Evolutionary conservation across 2,329 filamentous ascomycete species (phyloP).

Genomic region (Neofusicoccum cordaticola): DNA sequence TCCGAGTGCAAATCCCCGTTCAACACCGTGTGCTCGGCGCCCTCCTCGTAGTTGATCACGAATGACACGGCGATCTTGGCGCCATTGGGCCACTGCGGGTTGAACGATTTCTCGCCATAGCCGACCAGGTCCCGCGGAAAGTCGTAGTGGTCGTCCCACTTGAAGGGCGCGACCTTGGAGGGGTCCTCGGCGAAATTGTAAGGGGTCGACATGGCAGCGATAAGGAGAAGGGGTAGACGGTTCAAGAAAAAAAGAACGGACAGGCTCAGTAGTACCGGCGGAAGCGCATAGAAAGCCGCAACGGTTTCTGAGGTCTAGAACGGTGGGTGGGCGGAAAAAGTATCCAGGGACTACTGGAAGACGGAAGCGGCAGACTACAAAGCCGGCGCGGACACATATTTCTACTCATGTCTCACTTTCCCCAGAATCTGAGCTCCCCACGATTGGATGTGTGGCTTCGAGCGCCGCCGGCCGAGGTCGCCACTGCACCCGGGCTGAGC

Average conservation of each 20-base stretch:
- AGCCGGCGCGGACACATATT: not conserved
- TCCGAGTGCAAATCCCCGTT: constrained; percentile 34
- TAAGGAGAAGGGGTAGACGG: not conserved
- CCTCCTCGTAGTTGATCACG: constrained; percentile 40
- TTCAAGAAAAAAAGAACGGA: not conserved
- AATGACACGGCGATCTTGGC: constrained; percentile 39
- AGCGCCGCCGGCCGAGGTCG: not conserved
- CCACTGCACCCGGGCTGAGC: not conserved
- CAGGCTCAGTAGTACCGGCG: not conserved
- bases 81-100: constrained; percentile 35
- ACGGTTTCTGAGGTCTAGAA: not conserved
- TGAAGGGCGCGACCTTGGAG: constrained; percentile 25
- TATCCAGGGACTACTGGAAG: not conserved
- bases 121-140: constrained; percentile 42
- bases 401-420: not conserved
- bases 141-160: constrained; percentile 28
- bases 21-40: constrained; percentile 32
- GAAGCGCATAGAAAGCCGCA: not conserved
- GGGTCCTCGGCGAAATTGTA: constrained; percentile 5
- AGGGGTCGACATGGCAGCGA: not conserved
- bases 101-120: constrained; percentile 41
- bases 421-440: not conserved
- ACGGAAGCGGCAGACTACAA: not conserved
- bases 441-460: not conserved
- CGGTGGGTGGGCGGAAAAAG: not conserved